A percentile compares a stretch with the other conserved stretches of the same genome.
Conservation (phyloP, 2,329 filamentous ascomycete genomes). For the Aspergillus fischeri region DNA sequence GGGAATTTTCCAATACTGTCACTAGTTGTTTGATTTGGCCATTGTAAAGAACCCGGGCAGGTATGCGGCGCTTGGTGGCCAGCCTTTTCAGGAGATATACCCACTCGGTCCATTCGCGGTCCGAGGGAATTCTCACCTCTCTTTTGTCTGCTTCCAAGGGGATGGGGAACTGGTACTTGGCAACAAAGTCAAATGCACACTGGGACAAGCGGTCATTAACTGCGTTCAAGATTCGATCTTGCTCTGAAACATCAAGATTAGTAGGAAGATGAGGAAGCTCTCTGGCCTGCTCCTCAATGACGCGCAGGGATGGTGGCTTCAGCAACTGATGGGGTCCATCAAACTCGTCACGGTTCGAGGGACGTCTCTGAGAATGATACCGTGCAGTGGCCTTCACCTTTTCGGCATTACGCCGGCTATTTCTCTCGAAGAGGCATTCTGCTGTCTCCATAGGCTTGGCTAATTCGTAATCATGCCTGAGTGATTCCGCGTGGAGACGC, state of each 20-base stretch:
- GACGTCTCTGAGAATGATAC: constrained; percentile 56
- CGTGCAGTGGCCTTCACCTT: constrained; percentile 28
- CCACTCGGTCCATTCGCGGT: constrained; percentile 90
- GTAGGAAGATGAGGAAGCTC: constrained; percentile 79
- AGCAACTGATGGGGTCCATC: constrained; percentile 82
- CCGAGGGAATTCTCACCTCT: constrained; percentile 67
- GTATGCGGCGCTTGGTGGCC: constrained; percentile 80
- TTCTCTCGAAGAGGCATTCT: constrained; percentile 36
- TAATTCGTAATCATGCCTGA: constrained; percentile 31
- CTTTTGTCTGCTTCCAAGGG: constrained; percentile 78
- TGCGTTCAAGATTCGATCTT: constrained; percentile 73
- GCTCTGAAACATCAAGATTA: constrained; percentile 76
- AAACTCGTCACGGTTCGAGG: constrained; percentile 83
- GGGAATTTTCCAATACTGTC: constrained; percentile 79
- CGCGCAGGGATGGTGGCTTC: constrained; percentile 65
- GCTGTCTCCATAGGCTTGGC: constrained; percentile 29
- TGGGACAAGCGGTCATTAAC: constrained; percentile 82
- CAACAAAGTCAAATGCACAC: constrained; percentile 86
- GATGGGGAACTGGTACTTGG: constrained; percentile 86
- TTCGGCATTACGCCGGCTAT: constrained; percentile 30
- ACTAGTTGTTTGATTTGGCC: constrained; percentile 90
- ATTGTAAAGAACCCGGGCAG: constrained; percentile 78
- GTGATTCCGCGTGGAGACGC: constrained; percentile 27
- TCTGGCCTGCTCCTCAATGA: constrained; percentile 71
- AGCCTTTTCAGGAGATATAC: constrained; percentile 81